Evolutionary conservation across 1,284 basidiomycete species (phyloP).

Genomic region (Golubevia pallescens): DNA sequence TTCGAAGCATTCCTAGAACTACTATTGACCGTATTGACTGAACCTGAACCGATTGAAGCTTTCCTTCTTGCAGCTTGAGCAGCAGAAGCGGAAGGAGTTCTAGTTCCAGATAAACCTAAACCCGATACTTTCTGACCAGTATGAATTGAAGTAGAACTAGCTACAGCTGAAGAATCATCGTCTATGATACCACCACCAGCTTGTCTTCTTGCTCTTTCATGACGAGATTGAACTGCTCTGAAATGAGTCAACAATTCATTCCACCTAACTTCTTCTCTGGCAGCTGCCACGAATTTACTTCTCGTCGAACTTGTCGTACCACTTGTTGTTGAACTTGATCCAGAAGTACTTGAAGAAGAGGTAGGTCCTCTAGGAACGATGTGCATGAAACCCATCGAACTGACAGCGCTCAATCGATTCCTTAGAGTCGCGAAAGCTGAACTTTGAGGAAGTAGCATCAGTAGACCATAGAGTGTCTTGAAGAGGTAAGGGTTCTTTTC

Average conservation of each 20-base stretch:
- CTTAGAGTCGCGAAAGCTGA: slow-evolving; percentile 93
- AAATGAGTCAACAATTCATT: slow-evolving; percentile 54
- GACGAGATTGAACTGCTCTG: slow-evolving; percentile 47
- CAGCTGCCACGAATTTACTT: slow-evolving; percentile 22
- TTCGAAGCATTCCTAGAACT: background rate
- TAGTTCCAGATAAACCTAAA: background rate
- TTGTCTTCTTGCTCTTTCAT: slow-evolving; percentile 29
- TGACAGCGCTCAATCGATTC: slow-evolving; percentile 91
- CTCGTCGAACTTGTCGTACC: background rate
- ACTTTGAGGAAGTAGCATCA: slow-evolving; percentile 97
- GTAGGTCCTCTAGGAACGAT: slow-evolving; percentile 73
- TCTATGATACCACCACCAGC: no score
- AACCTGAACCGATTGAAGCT: background rate
- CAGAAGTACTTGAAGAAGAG: slow-evolving; percentile 4
- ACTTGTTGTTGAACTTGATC: background rate
- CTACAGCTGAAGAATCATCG: no score
- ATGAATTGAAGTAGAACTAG: no score
- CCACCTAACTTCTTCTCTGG: slow-evolving; percentile 48
- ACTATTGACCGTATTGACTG: background rate
- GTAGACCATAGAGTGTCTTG: slow-evolving; percentile 94
- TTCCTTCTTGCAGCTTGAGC: background rate
- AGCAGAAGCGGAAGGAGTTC: background rate
- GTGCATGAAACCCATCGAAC: slow-evolving; percentile 89
- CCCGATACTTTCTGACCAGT: no score
- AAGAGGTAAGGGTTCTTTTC: slow-evolving; percentile 94